These are phyloP conservation scores for Oldenlandia corymbosa DNA, from an alignment of 257 asterid genomes.

Conservation along the genomic window DNA sequence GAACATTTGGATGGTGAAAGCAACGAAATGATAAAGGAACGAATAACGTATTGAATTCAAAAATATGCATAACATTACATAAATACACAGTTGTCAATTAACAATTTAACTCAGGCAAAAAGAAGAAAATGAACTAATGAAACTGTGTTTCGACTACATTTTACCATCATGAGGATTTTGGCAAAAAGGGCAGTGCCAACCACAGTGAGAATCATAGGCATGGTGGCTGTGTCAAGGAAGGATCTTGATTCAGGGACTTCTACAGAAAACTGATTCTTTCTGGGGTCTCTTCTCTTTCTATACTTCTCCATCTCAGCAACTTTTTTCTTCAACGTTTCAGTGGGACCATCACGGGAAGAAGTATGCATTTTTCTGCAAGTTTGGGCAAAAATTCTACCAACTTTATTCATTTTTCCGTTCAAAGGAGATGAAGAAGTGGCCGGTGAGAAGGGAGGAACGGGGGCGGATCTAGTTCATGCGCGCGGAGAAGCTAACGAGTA, in stretches of 20 bases:
- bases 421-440: too few species aligned
- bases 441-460: too few species aligned
- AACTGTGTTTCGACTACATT: background rate
- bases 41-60: too few species aligned
- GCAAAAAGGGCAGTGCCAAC: constrained; percentile 73
- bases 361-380: constrained; percentile 48
- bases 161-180: constrained; percentile 86
- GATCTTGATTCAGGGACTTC: constrained; percentile 69
- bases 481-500: too few species aligned
- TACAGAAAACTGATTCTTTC: constrained; percentile 48
- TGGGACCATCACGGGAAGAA: constrained; percentile 46
- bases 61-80: too few species aligned
- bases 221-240: constrained; percentile 66
- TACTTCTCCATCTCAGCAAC: constrained; percentile 44
- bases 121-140: background rate
- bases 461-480: too few species aligned
- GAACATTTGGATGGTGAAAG: background rate
- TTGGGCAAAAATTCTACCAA: constrained; percentile 29
- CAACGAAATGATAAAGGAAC: too few species aligned
- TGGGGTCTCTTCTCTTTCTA: constrained; percentile 40
- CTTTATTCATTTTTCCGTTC: constrained; percentile 44
- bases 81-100: background rate
- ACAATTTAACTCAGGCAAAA: background rate
- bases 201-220: constrained; percentile 76
- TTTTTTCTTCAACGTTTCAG: constrained; percentile 58